phyloP scores from a whole-genome alignment of 805 yeast genomes.

The Saccharomycodes ludwigii region DNA sequence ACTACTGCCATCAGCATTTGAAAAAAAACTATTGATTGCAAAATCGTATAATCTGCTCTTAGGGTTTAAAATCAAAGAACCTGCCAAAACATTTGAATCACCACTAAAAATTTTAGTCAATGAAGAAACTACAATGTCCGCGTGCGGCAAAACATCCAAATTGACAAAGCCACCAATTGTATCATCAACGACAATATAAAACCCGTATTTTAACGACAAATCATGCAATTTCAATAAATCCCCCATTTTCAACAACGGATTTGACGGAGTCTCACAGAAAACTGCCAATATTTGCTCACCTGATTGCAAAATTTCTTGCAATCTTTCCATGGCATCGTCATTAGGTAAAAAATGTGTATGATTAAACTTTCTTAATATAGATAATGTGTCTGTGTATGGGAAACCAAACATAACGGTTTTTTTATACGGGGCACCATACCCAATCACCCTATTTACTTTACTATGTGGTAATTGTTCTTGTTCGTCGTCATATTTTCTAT shows the following conservation, averaged over 20 bases:
- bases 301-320: constrained; percentile 45
- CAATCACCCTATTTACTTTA: constrained; percentile 10
- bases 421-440: constrained; percentile 21
- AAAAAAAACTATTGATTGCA: constrained; percentile 36
- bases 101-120: constrained; percentile 90
- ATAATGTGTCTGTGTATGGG: constrained; percentile 88
- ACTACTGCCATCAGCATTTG: no score
- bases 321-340: constrained; percentile 44
- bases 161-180: constrained; percentile 88
- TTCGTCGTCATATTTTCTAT: neutral
- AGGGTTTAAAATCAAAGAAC: constrained; percentile 72
- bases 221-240: constrained; percentile 51
- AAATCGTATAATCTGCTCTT: constrained; percentile 35
- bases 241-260: constrained; percentile 84
- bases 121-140: constrained; percentile 81
- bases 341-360: constrained; percentile 79
- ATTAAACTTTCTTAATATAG: constrained; percentile 79
- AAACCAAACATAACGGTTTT: constrained; percentile 92
- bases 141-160: constrained; percentile 64
- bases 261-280: constrained; percentile 90
- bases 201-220: constrained; percentile 57
- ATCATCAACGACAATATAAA: constrained; percentile 82
- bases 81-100: constrained; percentile 93
- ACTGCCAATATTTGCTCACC: constrained; percentile 65
- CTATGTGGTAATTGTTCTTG: no score